A percentile compares a stretch with the other conserved stretches of the same genome.
Evolutionary conservation across 768 basidiomycete species (phyloP).

Genomic region (Megacollybia marginata): DNA sequence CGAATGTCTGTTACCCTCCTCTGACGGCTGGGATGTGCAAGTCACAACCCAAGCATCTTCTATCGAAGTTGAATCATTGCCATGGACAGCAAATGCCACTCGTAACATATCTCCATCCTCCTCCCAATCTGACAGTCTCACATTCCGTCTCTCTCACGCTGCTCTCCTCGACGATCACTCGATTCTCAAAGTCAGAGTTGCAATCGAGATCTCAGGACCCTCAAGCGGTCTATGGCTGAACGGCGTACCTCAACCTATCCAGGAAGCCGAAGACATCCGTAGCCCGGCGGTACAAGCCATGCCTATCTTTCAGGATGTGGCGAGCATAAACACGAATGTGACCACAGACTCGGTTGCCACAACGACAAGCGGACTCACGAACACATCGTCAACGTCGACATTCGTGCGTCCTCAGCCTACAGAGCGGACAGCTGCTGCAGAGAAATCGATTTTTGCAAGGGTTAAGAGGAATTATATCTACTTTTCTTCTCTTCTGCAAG

Average conservation of each 20-base stretch:
- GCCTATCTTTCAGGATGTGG: slow-evolving; percentile 53
- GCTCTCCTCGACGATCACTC: slow-evolving; percentile 66
- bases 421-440: slow-evolving; percentile 52
- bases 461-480: slow-evolving; percentile 95
- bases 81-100: slow-evolving; percentile 62
- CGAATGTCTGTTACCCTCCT: slow-evolving; percentile 71
- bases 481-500: slow-evolving; percentile 93
- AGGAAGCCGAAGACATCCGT: slow-evolving; percentile 60
- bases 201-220: slow-evolving; percentile 74
- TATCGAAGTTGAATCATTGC: slow-evolving; percentile 60
- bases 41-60: slow-evolving; percentile 69
- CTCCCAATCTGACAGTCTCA: slow-evolving; percentile 40
- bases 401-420: slow-evolving; percentile 18
- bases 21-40: slow-evolving; percentile 84
- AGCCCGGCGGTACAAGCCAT: slow-evolving; percentile 24
- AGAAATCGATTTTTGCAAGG: slow-evolving; percentile 79
- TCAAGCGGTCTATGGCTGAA: slow-evolving; percentile 80
- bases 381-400: slow-evolving; percentile 23
- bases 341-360: background rate
- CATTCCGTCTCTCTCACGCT: slow-evolving; percentile 68
- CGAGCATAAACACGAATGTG: slow-evolving; percentile 54
- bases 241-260: slow-evolving; percentile 66
- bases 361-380: background rate
- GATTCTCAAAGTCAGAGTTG: slow-evolving; percentile 71
- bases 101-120: slow-evolving; percentile 32